These are phyloP conservation scores for Entomortierella beljakovae DNA, from an alignment of 192 early-diverging fungal species.

Conservation along the genomic window DNA sequence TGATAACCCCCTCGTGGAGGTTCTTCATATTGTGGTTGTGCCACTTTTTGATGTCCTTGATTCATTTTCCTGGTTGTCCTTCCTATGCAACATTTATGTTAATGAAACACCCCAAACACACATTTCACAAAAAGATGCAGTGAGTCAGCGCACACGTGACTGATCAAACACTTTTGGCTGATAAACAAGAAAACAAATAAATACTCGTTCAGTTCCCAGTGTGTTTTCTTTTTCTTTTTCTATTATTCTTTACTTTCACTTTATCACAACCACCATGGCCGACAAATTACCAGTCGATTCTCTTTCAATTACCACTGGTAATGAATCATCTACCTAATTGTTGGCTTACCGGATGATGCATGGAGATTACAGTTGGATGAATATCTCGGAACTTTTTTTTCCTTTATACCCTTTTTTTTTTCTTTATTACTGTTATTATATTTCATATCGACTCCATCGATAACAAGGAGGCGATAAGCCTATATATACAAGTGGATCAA, in stretches of 20 bases:
- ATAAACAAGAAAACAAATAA: neutral
- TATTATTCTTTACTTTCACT: neutral
- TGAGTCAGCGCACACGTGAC: neutral
- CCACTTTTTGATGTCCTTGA: neutral
- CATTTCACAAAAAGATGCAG: too few relatives aligned
- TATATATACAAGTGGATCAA: too few relatives aligned
- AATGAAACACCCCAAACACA: too few relatives aligned
- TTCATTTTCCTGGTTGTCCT: neutral
- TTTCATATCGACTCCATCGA: too few relatives aligned
- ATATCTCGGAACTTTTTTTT: neutral
- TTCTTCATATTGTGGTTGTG: neutral
- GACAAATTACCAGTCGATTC: conserved; percentile 48
- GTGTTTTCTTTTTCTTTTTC: neutral
- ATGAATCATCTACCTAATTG: too few relatives aligned
- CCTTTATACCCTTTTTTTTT: neutral
- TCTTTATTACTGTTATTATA: neutral
- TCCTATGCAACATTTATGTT: neutral
- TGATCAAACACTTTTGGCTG: neutral
- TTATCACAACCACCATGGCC: conserved; percentile 29
- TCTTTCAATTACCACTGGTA: conserved; percentile 43
- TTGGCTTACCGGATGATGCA: too few relatives aligned
- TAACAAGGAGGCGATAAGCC: too few relatives aligned
- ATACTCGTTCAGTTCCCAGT: neutral
- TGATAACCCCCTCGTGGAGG: neutral
- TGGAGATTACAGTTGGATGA: neutral